Evolutionary conservation across 2,329 filamentous ascomycete genomes (phyloP).

Genomic region (Cladobotryum protrusum): DNA sequence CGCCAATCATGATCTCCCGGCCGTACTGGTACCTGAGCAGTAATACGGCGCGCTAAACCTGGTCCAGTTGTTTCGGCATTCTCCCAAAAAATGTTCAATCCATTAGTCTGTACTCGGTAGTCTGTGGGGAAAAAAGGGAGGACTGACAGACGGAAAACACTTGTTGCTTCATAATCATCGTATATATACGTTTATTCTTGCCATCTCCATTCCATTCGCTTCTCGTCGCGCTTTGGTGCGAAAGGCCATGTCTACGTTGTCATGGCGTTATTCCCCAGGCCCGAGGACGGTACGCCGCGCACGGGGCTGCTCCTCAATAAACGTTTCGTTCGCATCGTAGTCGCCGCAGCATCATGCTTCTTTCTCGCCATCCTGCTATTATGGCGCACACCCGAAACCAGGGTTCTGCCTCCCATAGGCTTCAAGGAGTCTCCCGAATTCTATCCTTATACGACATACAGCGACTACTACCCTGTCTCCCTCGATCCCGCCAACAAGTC

Average conservation of each 20-base stretch:
- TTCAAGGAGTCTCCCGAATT: constrained; percentile 1
- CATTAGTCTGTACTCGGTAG: too few species aligned
- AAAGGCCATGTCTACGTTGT: constrained; percentile 6
- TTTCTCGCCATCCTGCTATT: constrained; percentile 20
- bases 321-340: constrained; percentile 25
- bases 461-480: constrained; percentile 25
- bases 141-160: too few species aligned
- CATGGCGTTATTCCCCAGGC: constrained; percentile 12
- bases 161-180: too few species aligned
- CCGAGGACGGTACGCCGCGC: constrained; percentile 8
- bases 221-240: background rate
- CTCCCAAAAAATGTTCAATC: too few species aligned
- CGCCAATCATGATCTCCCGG: too few species aligned
- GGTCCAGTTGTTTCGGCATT: too few species aligned
- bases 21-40: too few species aligned
- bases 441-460: constrained; percentile 25
- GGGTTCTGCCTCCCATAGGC: background rate
- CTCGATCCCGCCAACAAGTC: constrained; percentile 21
- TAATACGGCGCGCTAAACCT: too few species aligned
- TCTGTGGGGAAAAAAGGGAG: too few species aligned
- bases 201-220: background rate
- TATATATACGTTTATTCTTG: background rate
- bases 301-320: constrained; percentile 23
- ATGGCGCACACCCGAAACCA: constrained; percentile 12
- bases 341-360: constrained; percentile 18